These are phyloP conservation scores for Tephrocybe sp. DNA, from an alignment of 768 basidiomycete species.

Conservation along the genomic window DNA sequence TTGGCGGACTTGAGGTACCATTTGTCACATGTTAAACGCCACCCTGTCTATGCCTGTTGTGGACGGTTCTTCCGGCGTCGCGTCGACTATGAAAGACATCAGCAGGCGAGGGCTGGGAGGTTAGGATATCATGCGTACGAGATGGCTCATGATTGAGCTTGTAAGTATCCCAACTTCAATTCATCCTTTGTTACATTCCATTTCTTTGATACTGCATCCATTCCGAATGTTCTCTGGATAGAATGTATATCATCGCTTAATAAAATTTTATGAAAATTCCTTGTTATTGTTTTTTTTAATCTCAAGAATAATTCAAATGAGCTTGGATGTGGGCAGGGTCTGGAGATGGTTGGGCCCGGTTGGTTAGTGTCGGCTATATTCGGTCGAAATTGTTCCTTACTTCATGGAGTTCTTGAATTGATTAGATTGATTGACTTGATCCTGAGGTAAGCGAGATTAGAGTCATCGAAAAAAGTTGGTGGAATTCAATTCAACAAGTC, in stretches of 20 bases:
- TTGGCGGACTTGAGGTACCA: conserved; percentile 25
- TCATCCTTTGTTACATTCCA: background rate
- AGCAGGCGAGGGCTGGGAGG: background rate
- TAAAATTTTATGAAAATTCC: too few relatives aligned
- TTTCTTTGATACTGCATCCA: background rate
- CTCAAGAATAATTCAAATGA: too few relatives aligned
- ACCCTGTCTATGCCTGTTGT: conserved; percentile 25
- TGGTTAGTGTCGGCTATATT: conserved; percentile 11
- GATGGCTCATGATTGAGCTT: conserved; percentile 5
- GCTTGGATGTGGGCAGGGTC: too few relatives aligned
- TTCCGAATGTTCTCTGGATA: too few relatives aligned
- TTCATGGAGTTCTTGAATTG: too few relatives aligned
- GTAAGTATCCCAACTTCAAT: too few relatives aligned
- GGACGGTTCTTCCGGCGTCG: conserved; percentile 24
- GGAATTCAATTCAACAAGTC: too few relatives aligned
- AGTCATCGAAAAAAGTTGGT: conserved; percentile 11
- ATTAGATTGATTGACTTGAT: background rate
- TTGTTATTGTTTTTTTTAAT: too few relatives aligned
- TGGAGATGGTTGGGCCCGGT: too few relatives aligned
- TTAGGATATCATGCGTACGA: conserved; percentile 9
- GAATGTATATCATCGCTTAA: too few relatives aligned
- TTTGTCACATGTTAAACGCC: conserved; percentile 20
- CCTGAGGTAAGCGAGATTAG: conserved; percentile 2
- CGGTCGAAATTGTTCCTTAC: background rate
- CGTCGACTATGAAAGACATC: conserved; percentile 23